phyloP scores from a whole-genome alignment of 345 rosid genomes.

The Jatropha curcas region DNA sequence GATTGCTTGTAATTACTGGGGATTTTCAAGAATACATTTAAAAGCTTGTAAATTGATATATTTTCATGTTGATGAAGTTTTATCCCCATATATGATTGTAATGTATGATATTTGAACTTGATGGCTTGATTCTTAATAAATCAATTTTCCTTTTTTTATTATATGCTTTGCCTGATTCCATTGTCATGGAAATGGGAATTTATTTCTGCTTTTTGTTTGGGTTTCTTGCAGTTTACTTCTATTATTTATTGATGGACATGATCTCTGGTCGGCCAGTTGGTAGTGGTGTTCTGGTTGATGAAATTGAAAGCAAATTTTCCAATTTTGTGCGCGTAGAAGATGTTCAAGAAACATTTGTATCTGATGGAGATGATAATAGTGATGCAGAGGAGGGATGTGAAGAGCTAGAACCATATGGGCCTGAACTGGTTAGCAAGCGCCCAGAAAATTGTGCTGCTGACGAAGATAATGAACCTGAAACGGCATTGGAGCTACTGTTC shows the following conservation, averaged over 20 bases:
- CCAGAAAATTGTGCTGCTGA: conserved; percentile 27
- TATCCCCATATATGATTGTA: too few species aligned
- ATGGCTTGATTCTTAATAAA: too few species aligned
- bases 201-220: neutral
- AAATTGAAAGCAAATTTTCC: conserved; percentile 29
- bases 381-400: conserved; percentile 35
- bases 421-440: conserved; percentile 27
- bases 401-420: conserved; percentile 23
- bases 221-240: conserved; percentile 7
- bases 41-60: neutral
- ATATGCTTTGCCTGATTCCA: neutral
- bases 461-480: conserved; percentile 38
- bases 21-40: neutral
- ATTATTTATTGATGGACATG: conserved; percentile 37
- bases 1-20: too few species aligned
- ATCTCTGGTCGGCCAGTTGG: conserved; percentile 21
- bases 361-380: conserved; percentile 40
- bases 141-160: neutral
- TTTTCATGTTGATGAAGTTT: too few species aligned
- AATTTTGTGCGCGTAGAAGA: conserved; percentile 27
- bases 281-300: conserved; percentile 36
- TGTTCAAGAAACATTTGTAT: conserved; percentile 25
- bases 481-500: conserved; percentile 37
- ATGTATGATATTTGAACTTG: neutral
- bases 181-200: too few species aligned